phyloP scores from a whole-genome alignment of 164 flowering plant species.

The Sextonia rubra region DNA sequence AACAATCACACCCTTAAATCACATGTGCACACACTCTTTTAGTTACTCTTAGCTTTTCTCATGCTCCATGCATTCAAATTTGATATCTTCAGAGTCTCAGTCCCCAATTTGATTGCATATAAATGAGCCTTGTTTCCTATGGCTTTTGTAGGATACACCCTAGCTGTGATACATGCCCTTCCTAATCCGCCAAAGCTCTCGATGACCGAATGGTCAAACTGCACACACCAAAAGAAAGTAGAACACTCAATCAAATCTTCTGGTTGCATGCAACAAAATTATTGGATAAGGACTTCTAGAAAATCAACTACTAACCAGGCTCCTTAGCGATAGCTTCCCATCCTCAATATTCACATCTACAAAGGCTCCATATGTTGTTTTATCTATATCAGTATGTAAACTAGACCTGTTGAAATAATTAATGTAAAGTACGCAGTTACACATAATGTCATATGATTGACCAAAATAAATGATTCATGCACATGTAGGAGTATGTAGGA shows the following conservation, averaged over 20 bases:
- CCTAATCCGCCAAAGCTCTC: slow-evolving; percentile 66
- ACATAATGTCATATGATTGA: no score
- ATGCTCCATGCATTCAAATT: slow-evolving; percentile 63
- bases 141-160: slow-evolving; percentile 78
- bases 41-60: slow-evolving; percentile 27
- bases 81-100: slow-evolving; percentile 20
- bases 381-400: slow-evolving; percentile 27
- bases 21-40: not conserved
- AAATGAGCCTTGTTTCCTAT: slow-evolving; percentile 37
- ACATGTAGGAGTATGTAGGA: no score
- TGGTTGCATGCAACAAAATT: not conserved
- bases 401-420: slow-evolving; percentile 43
- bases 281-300: not conserved
- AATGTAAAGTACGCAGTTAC: no score
- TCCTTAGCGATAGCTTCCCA: slow-evolving; percentile 65
- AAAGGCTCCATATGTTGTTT: slow-evolving; percentile 80
- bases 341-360: slow-evolving; percentile 57
- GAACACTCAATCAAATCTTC: not conserved
- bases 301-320: slow-evolving; percentile 48
- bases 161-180: slow-evolving; percentile 59
- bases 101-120: slow-evolving; percentile 64
- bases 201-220: slow-evolving; percentile 12
- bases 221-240: not conserved
- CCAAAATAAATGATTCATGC: no score
- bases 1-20: no score